These are phyloP conservation scores for Tolypocladium inflatum DNA, from an alignment of 2,329 filamentous ascomycete genomes.

Conservation along the genomic window DNA sequence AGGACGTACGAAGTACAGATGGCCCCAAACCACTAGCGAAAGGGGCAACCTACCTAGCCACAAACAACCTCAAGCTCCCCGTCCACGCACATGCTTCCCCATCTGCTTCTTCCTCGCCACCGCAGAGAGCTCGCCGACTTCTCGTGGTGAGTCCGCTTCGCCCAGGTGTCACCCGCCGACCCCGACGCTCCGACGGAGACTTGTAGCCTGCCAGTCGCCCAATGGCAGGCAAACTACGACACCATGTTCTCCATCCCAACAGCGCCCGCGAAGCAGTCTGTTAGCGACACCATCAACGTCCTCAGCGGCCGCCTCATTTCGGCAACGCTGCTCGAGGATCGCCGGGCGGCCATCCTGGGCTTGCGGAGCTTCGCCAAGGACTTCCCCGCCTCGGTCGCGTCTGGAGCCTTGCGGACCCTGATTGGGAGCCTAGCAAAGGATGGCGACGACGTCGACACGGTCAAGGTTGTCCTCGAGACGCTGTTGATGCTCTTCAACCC, in stretches of 20 bases:
- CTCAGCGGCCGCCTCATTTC: conserved; percentile 80
- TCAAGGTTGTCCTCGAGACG: conserved; percentile 91
- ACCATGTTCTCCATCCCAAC: conserved; percentile 55
- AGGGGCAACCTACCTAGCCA: not conserved
- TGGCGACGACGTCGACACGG: conserved; percentile 89
- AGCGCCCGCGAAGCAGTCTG: conserved; percentile 90
- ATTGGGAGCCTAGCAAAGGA: conserved; percentile 82
- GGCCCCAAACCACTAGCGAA: not conserved
- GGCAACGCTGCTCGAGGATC: conserved; percentile 87
- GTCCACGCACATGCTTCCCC: not conserved
- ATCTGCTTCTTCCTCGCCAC: not conserved
- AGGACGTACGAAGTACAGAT: too few relatives aligned
- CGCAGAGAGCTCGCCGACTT: not conserved
- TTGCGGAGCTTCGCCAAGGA: conserved; percentile 93
- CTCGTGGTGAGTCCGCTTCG: not conserved
- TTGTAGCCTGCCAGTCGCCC: conserved; percentile 5
- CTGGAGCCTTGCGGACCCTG: conserved; percentile 78
- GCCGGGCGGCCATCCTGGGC: conserved; percentile 84
- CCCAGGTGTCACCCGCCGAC: not conserved
- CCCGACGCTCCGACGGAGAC: not conserved
- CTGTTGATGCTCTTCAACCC: conserved; percentile 82
- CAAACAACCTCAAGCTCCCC: not conserved
- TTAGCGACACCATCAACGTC: conserved; percentile 85
- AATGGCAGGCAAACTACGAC: conserved; percentile 18
- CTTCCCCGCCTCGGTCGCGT: conserved; percentile 91